Percentiles rank a stretch among this genome's conserved stretches.
Conservation (phyloP, 164 flowering plant genomes). For the grape (Vitis vinifera) region ASM3070453v1 NC_081805.1:1064501-1065000, state of each 20-base stretch:
- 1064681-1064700: neutral
- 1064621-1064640: no score
- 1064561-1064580: no score
- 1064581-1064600: no score
- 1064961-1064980: no score
- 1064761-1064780: slow-evolving; percentile 47
- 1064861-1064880: slow-evolving; percentile 72
- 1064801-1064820: slow-evolving; percentile 57
- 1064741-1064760: slow-evolving; percentile 49
- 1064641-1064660: no score
- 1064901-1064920: neutral
- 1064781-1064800: slow-evolving; percentile 62
- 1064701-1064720: neutral
- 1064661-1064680: neutral
- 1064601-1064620: no score
- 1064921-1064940: neutral
- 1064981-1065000: no score
- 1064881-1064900: slow-evolving; percentile 44
- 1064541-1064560: no score
- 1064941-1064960: slow-evolving; percentile 2
- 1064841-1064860: slow-evolving; percentile 64
- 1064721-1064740: slow-evolving; percentile 5
- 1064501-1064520: no score
- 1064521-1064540: no score
- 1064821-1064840: slow-evolving; percentile 51